Conservation (phyloP, 140 eudicot species). For the Eryngium alpinum region DNA sequence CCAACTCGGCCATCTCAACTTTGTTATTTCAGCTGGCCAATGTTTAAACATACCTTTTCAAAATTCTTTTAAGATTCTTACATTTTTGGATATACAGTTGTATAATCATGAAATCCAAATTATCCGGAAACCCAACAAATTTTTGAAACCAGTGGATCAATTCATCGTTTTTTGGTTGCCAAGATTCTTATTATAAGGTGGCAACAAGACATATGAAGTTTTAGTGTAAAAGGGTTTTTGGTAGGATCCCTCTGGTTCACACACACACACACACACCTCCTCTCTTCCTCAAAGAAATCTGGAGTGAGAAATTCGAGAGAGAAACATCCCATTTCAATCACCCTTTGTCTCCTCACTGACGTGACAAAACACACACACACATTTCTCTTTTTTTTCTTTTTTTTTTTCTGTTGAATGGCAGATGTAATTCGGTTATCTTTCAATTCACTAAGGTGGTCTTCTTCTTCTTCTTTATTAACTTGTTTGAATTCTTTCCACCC, state of each 20-base stretch:
- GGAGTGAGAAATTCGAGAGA: not conserved
- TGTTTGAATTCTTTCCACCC: constrained; percentile 47
- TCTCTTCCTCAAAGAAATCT: not conserved
- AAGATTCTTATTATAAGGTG: not conserved
- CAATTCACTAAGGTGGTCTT: constrained; percentile 37
- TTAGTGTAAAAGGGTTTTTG: constrained; percentile 20
- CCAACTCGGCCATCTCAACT: constrained; percentile 99
- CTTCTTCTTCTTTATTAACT: constrained; percentile 31
- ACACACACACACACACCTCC: constrained; percentile 18
- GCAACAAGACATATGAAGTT: too few species aligned
- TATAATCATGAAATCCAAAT: constrained; percentile 9
- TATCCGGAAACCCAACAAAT: not conserved
- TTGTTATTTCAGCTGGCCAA: too few species aligned
- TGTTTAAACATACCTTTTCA: too few species aligned
- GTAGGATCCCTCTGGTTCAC: constrained; percentile 54
- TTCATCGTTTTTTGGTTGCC: not conserved
- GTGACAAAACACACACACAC: not conserved
- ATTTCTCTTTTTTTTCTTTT: too few species aligned
- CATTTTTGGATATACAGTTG: too few species aligned
- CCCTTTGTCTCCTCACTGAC: not conserved
- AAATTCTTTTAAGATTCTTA: too few species aligned
- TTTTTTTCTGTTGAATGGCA: constrained; percentile 1
- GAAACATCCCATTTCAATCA: not conserved
- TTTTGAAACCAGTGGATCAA: not conserved
- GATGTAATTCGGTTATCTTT: constrained; percentile 19